Base-by-base conservation (phyloP, 371 early-diverging fungal species). In the Enteropsectra breve region DNA sequence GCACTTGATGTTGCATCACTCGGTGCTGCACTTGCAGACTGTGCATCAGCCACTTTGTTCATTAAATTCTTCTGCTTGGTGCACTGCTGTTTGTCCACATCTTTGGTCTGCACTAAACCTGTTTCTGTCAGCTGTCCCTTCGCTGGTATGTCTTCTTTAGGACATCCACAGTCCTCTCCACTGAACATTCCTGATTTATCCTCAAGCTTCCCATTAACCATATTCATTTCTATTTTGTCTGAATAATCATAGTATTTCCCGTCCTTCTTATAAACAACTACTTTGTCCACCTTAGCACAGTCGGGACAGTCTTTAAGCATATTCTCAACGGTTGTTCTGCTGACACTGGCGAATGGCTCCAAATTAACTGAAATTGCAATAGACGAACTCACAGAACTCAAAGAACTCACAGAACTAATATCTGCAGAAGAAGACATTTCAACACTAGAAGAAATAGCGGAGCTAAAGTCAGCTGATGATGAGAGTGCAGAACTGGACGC, bases 141-240 rank as follows among this genome's bases (percentile, higher is more conserved):
- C 18, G 62, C 43, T 13, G 73, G 71, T 24, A 76, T 76, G 18
- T 76, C 77, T 32, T 63, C 52, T 23, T 55, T 68, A 26, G 36
- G 47, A 53, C 77, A 76, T n/a, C 75, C 72, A 38, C 80, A 80
- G 40, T 80, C 80, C 58, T 70, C 53, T 26, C 80, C 80, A 47
- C 56, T 63, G 64, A 80, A 77, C 55, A 76, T 30, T 1, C 80
- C 80, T 13, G 69, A 50, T 15, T 63, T 43, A 68, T 80, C 77
- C n/a, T 64, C 60, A 13, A 80, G 43, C 50, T 68, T 47, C 4
- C 73, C 78, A 60, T 73, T 70, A 24, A 55, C 58, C 45, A 70
- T 66, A 33, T 64, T 58, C 63, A 80, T 62, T 18, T 59, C 62
- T 18, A 77, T 45, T 28, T 63, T 74, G 8, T 72, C 74, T 3